These are phyloP conservation scores for Salvia sclarea DNA, from an alignment of 305 asterid genomes.

Conservation along the genomic window DNA sequence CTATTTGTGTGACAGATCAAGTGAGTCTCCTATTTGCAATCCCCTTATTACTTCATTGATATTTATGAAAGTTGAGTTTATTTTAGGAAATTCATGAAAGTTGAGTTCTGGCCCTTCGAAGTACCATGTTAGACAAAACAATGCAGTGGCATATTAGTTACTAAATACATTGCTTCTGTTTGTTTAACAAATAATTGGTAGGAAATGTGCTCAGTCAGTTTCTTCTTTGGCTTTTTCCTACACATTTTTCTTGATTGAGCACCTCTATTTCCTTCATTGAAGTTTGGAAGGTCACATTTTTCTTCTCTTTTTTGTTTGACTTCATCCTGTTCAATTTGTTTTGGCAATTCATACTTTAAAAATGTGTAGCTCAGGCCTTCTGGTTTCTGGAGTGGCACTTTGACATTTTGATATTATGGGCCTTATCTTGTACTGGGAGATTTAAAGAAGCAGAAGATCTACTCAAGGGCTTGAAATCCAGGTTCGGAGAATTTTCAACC, in stretches of 20 bases:
- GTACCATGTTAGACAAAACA: background rate
- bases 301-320: slow-evolving; percentile 5
- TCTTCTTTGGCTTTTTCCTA: background rate
- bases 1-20: slow-evolving; percentile 55
- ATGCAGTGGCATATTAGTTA: background rate
- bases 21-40: slow-evolving; percentile 52
- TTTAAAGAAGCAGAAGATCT: slow-evolving; percentile 65
- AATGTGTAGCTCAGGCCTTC: slow-evolving; percentile 46
- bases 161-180: background rate
- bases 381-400: slow-evolving; percentile 98
- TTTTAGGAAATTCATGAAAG: background rate
- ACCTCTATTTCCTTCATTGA: background rate
- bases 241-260: background rate
- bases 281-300: background rate
- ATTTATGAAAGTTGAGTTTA: slow-evolving; percentile 1
- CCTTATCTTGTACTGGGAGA: slow-evolving; percentile 55
- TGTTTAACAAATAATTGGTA: too few relatives aligned
- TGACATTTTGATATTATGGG: slow-evolving; percentile 84
- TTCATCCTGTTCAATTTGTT: slow-evolving; percentile 12
- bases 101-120: background rate
- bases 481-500: slow-evolving; percentile 40
- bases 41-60: background rate
- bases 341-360: slow-evolving; percentile 19
- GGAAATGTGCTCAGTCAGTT: background rate
- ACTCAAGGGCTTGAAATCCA: slow-evolving; percentile 66